phyloP scores from a whole-genome alignment of 2,329 filamentous ascomycete genomes.

The Spiromastix sp. region DNA sequence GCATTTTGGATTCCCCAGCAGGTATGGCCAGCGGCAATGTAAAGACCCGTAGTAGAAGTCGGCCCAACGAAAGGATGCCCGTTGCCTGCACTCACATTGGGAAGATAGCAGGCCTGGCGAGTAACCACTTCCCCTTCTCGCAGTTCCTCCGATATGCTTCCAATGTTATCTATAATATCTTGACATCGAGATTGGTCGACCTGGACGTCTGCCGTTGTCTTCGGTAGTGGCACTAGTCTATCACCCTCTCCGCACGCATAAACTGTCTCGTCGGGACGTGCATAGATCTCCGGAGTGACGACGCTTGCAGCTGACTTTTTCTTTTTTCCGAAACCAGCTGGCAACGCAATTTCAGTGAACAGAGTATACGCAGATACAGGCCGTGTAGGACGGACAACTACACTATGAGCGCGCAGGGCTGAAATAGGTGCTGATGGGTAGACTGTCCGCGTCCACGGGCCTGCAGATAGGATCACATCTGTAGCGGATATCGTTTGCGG shows the following conservation, averaged over 20 bases:
- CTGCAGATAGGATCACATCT: constrained; percentile 50
- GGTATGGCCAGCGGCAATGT: constrained; percentile 81
- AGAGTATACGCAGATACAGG: constrained; percentile 40
- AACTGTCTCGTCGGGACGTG: constrained; percentile 75
- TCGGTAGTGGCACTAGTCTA: constrained; percentile 60
- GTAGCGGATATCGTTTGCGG: constrained; percentile 44
- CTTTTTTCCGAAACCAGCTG: constrained; percentile 42
- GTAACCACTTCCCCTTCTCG: constrained; percentile 58
- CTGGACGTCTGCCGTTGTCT: constrained; percentile 63
- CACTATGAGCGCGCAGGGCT: constrained; percentile 52
- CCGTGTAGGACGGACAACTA: constrained; percentile 47
- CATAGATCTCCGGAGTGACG: constrained; percentile 87
- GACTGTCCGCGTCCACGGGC: constrained; percentile 50
- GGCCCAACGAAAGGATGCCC: constrained; percentile 70
- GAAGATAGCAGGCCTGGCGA: constrained; percentile 87
- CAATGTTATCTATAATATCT: constrained; percentile 72
- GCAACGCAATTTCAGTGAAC: constrained; percentile 77
- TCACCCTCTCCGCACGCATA: constrained; percentile 95
- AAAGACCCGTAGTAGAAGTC: constrained; percentile 62
- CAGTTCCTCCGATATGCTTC: constrained; percentile 46
- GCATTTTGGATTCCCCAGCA: constrained; percentile 99
- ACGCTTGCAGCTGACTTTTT: constrained; percentile 46
- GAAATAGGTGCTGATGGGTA: constrained; percentile 47
- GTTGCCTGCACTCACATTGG: constrained; percentile 50
- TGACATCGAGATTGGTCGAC: constrained; percentile 69